phyloP scores from a whole-genome alignment of 495 filamentous ascomycete genomes.

The Mycothermus thermophilus region DNA sequence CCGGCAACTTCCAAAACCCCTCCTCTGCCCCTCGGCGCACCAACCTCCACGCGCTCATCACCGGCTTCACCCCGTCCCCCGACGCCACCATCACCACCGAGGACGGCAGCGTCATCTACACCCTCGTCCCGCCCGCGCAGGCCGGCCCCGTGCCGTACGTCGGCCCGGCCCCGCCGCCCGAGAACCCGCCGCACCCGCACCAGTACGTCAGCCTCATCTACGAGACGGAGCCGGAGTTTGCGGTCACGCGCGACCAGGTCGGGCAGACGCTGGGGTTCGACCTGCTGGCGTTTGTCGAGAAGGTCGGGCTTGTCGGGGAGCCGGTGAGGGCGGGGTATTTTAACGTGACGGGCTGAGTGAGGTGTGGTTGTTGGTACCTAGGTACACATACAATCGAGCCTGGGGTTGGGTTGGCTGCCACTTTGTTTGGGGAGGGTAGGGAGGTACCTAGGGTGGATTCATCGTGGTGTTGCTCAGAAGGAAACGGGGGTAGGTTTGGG shows the following conservation, averaged over 20 bases:
- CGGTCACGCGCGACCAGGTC: constrained; percentile 20
- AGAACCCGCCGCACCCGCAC: constrained; percentile 32
- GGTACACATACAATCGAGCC: too few species aligned
- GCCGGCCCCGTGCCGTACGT: constrained; percentile 28
- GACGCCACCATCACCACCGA: constrained; percentile 8
- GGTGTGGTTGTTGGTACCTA: too few species aligned
- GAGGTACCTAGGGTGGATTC: too few species aligned
- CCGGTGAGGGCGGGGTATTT: constrained; percentile 32
- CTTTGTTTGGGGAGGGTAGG: too few species aligned
- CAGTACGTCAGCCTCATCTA: constrained; percentile 33
- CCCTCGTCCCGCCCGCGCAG: constrained; percentile 21
- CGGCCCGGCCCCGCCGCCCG: constrained; percentile 28
- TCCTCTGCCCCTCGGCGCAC: constrained; percentile 19
- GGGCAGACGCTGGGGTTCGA: constrained; percentile 27
- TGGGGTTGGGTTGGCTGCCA: too few species aligned
- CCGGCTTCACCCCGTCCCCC: constrained; percentile 28
- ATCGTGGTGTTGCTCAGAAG: too few species aligned
- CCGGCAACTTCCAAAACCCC: constrained; percentile 27
- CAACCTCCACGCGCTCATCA: constrained; percentile 33
- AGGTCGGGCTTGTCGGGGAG: constrained; percentile 20
- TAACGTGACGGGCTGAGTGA: too few species aligned
- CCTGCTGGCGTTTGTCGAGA: constrained; percentile 26
- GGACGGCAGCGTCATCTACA: constrained; percentile 23
- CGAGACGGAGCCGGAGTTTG: constrained; percentile 14
- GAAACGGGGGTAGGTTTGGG: too few species aligned